phyloP scores from a whole-genome alignment of 306 rosid species.

The Vachellia pachyceras region DNA sequence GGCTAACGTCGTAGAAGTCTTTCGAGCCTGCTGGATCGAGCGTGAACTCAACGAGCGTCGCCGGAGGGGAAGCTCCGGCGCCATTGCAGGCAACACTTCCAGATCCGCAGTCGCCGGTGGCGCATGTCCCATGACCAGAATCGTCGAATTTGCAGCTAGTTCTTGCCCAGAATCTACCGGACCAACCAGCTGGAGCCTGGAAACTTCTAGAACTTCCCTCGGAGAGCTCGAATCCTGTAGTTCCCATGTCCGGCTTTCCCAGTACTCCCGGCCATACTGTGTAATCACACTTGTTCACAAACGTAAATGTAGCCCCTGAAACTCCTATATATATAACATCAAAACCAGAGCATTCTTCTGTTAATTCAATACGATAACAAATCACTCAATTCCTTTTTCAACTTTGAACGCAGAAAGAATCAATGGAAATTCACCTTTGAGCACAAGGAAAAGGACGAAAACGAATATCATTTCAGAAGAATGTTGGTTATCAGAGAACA shows the following conservation, averaged over 20 bases:
- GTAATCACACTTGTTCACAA: slow-evolving; percentile 79
- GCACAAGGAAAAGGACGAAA: slow-evolving; percentile 42
- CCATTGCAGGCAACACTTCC: slow-evolving; percentile 72
- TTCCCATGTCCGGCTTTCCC: slow-evolving; percentile 69
- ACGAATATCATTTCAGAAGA: slow-evolving; percentile 35
- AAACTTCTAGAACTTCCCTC: slow-evolving; percentile 55
- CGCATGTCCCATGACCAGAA: slow-evolving; percentile 56
- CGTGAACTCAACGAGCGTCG: slow-evolving; percentile 85
- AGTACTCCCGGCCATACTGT: slow-evolving; percentile 93
- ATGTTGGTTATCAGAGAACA: slow-evolving; percentile 33
- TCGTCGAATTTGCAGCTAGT: slow-evolving; percentile 71
- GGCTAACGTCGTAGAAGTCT: slow-evolving; percentile 91
- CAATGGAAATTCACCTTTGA: slow-evolving; percentile 48
- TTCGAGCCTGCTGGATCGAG: slow-evolving; percentile 49
- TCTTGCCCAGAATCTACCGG: slow-evolving; percentile 91
- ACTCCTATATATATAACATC: slow-evolving; percentile 42
- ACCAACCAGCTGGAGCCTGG: slow-evolving; percentile 80
- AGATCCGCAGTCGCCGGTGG: slow-evolving; percentile 85
- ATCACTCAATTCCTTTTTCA: neutral
- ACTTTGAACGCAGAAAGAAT: neutral
- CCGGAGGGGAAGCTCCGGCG: slow-evolving; percentile 78
- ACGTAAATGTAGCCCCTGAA: slow-evolving; percentile 73
- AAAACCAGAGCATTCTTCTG: slow-evolving; percentile 24
- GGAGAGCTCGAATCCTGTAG: slow-evolving; percentile 79
- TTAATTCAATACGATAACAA: neutral